A percentile compares a stretch with the other conserved stretches of the same genome.
These are phyloP conservation scores for Coemansia guatemalensis DNA, from an alignment of 192 early-diverging fungal genomes.

Conservation along the genomic window DNA sequence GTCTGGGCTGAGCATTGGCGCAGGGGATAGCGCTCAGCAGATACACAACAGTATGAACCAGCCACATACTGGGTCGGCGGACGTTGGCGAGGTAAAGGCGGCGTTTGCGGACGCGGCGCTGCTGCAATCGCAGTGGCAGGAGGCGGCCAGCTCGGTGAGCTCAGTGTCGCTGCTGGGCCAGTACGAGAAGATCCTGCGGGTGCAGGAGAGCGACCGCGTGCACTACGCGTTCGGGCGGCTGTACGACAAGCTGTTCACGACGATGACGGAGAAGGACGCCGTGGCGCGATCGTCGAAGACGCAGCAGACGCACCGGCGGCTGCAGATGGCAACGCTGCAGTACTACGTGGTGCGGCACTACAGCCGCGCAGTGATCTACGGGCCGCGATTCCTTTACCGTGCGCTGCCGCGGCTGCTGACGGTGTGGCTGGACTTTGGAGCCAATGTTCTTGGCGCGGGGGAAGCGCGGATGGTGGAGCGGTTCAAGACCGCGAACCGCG, in stretches of 20 bases:
- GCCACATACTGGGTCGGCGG: neutral
- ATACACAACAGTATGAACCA: neutral
- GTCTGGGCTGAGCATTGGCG: too few species aligned
- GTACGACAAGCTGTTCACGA: slow-evolving; percentile 36
- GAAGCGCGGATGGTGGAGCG: slow-evolving; percentile 37
- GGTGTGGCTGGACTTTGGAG: slow-evolving; percentile 77
- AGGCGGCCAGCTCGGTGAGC: slow-evolving; percentile 24
- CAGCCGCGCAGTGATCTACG: slow-evolving; percentile 58
- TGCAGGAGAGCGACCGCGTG: slow-evolving; percentile 50
- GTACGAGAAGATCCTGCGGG: slow-evolving; percentile 30
- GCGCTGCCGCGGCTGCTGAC: slow-evolving; percentile 83
- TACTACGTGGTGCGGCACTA: slow-evolving; percentile 50
- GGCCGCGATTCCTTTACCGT: slow-evolving; percentile 81
- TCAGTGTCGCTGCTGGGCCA: slow-evolving; percentile 16
- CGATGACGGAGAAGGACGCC: slow-evolving; percentile 19
- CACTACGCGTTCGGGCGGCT: slow-evolving; percentile 46
- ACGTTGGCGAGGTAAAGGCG: slow-evolving; percentile 7
- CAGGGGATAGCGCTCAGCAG: neutral
- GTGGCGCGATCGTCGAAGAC: slow-evolving; percentile 15
- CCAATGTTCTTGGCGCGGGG: slow-evolving; percentile 19
- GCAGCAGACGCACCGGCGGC: slow-evolving; percentile 18
- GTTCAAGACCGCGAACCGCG: slow-evolving; percentile 56
- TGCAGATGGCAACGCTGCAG: slow-evolving; percentile 41
- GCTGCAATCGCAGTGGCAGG: slow-evolving; percentile 42
- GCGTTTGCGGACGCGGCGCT: slow-evolving; percentile 42